phyloP scores from a whole-genome alignment of 306 rosid genomes.

The Vigna hirtella region DNA sequence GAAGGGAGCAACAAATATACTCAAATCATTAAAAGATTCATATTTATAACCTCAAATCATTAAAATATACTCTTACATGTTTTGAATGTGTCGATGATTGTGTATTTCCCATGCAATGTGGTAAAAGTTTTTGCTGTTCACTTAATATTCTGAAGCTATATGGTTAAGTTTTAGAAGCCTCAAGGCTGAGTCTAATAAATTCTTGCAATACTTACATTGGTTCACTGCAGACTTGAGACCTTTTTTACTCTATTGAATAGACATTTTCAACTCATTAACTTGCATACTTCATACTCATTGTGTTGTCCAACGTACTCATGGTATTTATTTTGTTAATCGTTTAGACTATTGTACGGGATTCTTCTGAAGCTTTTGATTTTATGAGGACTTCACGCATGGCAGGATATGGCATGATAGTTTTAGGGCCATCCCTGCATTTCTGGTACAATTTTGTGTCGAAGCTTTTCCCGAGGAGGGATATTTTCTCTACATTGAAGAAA shows the following conservation, averaged over 20 bases:
- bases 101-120: not conserved
- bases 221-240: constrained; percentile 24
- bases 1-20: not conserved
- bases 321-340: constrained; percentile 19
- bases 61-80: constrained; percentile 2
- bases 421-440: constrained; percentile 90
- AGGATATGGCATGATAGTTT: constrained; percentile 78
- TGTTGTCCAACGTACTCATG: constrained; percentile 27
- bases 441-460: constrained; percentile 93
- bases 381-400: constrained; percentile 90
- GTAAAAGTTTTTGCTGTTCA: not conserved
- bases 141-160: constrained; percentile 1
- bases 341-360: constrained; percentile 61
- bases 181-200: constrained; percentile 15
- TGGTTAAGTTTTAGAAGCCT: not conserved
- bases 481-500: constrained; percentile 79
- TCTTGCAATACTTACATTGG: constrained; percentile 14
- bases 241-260: constrained; percentile 19
- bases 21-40: not conserved
- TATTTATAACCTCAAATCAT: not conserved
- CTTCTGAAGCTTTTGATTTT: constrained; percentile 63
- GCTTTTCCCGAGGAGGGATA: constrained; percentile 73
- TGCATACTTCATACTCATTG: constrained; percentile 32
- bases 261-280: constrained; percentile 25
- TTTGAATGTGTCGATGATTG: too few species aligned